A percentile compares a stretch with the other conserved stretches of the same genome.
These are phyloP conservation scores for Thelonectria olida DNA, from an alignment of 2,329 filamentous ascomycete species.

Conservation along the genomic window DNA sequence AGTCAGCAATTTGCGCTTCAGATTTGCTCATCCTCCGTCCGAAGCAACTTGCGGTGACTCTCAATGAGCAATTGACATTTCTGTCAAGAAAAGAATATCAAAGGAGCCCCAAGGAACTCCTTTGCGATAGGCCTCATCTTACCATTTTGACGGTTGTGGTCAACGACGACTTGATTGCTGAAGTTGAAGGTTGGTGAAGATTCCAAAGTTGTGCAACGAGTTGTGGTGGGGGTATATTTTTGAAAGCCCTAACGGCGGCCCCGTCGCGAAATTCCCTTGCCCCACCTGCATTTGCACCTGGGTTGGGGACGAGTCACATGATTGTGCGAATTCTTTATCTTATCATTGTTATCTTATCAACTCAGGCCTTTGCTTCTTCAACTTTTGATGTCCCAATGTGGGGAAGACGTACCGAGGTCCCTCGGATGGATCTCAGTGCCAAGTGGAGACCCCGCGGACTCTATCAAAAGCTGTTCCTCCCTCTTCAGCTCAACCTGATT, in stretches of 20 bases:
- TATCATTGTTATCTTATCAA: slow-evolving; percentile 9
- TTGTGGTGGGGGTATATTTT: slow-evolving; percentile 53
- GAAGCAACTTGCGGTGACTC: slow-evolving; percentile 99
- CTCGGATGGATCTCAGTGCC: slow-evolving; percentile 23
- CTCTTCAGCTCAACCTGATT: neutral
- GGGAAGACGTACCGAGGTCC: slow-evolving; percentile 38
- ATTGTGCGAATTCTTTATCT: neutral
- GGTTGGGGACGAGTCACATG: slow-evolving; percentile 54
- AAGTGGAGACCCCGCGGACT: slow-evolving; percentile 18
- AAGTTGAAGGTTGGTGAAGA: slow-evolving; percentile 47
- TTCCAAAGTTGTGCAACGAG: slow-evolving; percentile 38
- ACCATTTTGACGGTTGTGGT: slow-evolving; percentile 73
- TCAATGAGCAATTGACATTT: slow-evolving; percentile 58
- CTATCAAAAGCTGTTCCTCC: neutral
- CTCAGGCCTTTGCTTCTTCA: slow-evolving; percentile 27
- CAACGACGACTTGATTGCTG: slow-evolving; percentile 52
- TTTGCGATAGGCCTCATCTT: slow-evolving; percentile 61
- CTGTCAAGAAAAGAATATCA: slow-evolving; percentile 48
- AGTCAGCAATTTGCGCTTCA: slow-evolving; percentile 99
- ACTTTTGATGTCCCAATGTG: neutral
- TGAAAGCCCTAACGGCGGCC: slow-evolving; percentile 50
- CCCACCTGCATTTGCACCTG: slow-evolving; percentile 31
- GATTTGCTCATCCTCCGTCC: slow-evolving; percentile 71
- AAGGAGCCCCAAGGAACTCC: slow-evolving; percentile 24
- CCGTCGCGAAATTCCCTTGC: slow-evolving; percentile 33